These are phyloP conservation scores for Phytophthora pisi DNA, from an alignment of 352 stramenopile species.

Conservation along the genomic window DNA sequence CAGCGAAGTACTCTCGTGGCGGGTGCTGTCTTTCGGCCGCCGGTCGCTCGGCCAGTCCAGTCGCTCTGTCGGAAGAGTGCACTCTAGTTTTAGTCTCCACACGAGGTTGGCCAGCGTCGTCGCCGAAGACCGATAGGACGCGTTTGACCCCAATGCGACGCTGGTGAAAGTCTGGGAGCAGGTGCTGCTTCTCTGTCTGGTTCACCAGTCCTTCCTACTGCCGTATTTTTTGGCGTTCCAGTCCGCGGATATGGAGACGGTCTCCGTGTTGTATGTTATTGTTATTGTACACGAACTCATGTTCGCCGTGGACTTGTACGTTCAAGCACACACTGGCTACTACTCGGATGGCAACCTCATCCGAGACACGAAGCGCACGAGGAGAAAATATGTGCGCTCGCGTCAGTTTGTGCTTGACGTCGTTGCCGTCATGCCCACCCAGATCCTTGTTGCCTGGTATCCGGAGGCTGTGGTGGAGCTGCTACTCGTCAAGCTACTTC, in stretches of 20 bases:
- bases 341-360: constrained; percentile 65
- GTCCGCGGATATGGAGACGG: constrained; percentile 14
- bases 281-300: constrained; percentile 44
- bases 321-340: constrained; percentile 60
- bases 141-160: constrained; percentile 51
- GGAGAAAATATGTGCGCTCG: constrained; percentile 54
- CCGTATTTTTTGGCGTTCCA: constrained; percentile 58
- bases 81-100: constrained; percentile 22
- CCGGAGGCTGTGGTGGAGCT: constrained; percentile 28
- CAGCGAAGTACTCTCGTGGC: constrained; percentile 2
- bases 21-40: constrained; percentile 13
- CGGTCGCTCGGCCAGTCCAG: constrained; percentile 16
- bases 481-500: constrained; percentile 43
- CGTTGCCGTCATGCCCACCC: constrained; percentile 41
- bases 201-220: constrained; percentile 63
- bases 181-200: constrained; percentile 44
- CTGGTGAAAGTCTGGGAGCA: constrained; percentile 56
- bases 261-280: constrained; percentile 30
- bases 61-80: constrained; percentile 7
- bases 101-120: constrained; percentile 14
- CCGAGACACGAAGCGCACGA: constrained; percentile 40
- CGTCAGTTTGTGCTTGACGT: constrained; percentile 51
- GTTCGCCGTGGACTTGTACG: constrained; percentile 58
- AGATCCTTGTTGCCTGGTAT: constrained; percentile 11
- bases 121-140: constrained; percentile 34